Conservation (phyloP, 1,284 basidiomycete species). For the Malassezia dermatis region DNA sequence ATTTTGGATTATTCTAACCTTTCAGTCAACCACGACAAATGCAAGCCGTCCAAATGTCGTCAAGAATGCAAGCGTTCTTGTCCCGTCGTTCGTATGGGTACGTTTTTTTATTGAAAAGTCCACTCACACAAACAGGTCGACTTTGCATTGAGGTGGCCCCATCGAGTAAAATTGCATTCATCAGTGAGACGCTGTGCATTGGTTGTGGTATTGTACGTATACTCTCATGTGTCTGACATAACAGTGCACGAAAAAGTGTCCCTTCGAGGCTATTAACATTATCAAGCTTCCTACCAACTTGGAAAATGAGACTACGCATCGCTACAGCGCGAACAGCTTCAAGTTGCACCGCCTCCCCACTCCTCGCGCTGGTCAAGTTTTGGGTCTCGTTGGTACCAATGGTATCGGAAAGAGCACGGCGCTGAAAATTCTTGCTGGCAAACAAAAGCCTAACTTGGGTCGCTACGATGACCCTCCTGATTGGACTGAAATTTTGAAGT, state of each 20-base stretch:
- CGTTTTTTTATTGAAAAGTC: background rate
- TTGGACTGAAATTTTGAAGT: slow-evolving; percentile 47
- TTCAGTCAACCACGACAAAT: slow-evolving; percentile 44
- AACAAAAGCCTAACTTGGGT: slow-evolving; percentile 47
- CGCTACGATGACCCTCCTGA: slow-evolving; percentile 47
- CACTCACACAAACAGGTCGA: slow-evolving; percentile 10
- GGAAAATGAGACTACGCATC: slow-evolving; percentile 46
- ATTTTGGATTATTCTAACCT: background rate
- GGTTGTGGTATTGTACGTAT: slow-evolving; percentile 40
- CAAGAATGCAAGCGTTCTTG: slow-evolving; percentile 48
- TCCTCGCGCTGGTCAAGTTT: slow-evolving; percentile 44
- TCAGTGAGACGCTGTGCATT: slow-evolving; percentile 46
- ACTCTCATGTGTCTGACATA: background rate
- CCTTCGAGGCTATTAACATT: slow-evolving; percentile 48
- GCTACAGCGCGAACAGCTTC: slow-evolving; percentile 48
- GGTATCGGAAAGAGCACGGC: slow-evolving; percentile 48
- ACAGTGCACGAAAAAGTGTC: slow-evolving; percentile 45
- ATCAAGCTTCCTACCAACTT: slow-evolving; percentile 48
- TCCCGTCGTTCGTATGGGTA: slow-evolving; percentile 46
- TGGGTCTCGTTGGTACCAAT: slow-evolving; percentile 47
- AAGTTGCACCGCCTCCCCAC: slow-evolving; percentile 46
- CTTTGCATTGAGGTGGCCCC: slow-evolving; percentile 43
- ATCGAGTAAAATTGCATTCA: slow-evolving; percentile 43
- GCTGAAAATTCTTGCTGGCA: slow-evolving; percentile 46
- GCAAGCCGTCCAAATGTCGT: slow-evolving; percentile 47